Evolutionary conservation across 1,139 yeast genomes (phyloP).

Genomic region (Kazachstania sp.): DNA sequence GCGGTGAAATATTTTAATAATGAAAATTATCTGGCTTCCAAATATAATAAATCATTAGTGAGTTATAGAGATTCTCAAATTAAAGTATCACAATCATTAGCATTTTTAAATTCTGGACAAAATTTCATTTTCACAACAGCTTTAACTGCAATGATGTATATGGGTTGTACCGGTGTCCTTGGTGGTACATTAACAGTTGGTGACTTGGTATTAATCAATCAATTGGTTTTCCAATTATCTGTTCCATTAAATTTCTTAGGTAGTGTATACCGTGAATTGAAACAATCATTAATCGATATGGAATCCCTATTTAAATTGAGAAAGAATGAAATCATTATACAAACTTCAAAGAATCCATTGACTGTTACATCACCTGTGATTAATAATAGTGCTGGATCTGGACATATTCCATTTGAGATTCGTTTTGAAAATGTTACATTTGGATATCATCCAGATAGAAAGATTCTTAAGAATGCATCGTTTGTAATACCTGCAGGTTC

Average conservation of each 20-base stretch:
- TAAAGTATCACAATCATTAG: slow-evolving; percentile 86
- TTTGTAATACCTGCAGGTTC: slow-evolving; percentile 87
- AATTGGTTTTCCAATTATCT: slow-evolving; percentile 87
- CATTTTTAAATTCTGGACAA: slow-evolving; percentile 87
- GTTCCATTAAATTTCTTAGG: slow-evolving; percentile 93
- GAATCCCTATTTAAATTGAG: slow-evolving; percentile 81
- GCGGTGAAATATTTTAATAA: slow-evolving; percentile 92
- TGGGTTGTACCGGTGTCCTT: slow-evolving; percentile 95
- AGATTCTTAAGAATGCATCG: slow-evolving; percentile 70
- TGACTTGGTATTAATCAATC: slow-evolving; percentile 91
- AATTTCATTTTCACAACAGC: slow-evolving; percentile 86
- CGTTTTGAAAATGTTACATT: slow-evolving; percentile 85
- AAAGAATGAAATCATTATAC: slow-evolving; percentile 59
- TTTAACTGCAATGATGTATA: slow-evolving; percentile 92
- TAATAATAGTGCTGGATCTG: background rate
- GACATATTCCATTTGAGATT: slow-evolving; percentile 52
- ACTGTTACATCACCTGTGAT: slow-evolving; percentile 23
- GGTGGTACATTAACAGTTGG: slow-evolving; percentile 82
- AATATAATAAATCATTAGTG: slow-evolving; percentile 69
- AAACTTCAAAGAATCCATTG: slow-evolving; percentile 53
- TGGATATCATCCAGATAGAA: slow-evolving; percentile 84
- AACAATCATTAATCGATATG: slow-evolving; percentile 89
- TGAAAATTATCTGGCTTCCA: slow-evolving; percentile 67
- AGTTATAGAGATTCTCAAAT: slow-evolving; percentile 75
- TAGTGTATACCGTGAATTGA: slow-evolving; percentile 87